These are phyloP conservation scores for Russula emetica DNA, from an alignment of 768 basidiomycete genomes.

Conservation along the genomic window DNA sequence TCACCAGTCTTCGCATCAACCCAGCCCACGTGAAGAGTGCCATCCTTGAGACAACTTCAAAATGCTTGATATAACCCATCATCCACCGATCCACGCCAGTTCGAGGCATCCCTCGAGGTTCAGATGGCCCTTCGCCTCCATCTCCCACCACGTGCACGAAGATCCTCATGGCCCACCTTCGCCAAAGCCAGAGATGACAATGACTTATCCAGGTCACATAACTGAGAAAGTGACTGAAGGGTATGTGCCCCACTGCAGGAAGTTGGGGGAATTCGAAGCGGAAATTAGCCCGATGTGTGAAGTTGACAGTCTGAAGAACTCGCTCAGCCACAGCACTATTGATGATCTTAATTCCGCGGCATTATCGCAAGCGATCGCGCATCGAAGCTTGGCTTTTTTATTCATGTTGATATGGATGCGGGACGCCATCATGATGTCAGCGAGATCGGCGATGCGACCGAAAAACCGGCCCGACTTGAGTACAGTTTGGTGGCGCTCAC, in stretches of 20 bases:
- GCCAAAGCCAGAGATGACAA: slow-evolving; percentile 94
- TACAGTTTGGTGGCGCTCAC: slow-evolving; percentile 60
- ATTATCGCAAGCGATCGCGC: slow-evolving; percentile 90
- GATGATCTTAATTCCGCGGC: slow-evolving; percentile 89
- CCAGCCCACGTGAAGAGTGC: slow-evolving; percentile 94
- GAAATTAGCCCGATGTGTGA: slow-evolving; percentile 97
- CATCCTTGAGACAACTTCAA: slow-evolving; percentile 95
- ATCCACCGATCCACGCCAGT: slow-evolving; percentile 99
- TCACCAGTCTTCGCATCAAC: slow-evolving; percentile 91
- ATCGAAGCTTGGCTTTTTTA: slow-evolving; percentile 87
- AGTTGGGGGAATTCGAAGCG: slow-evolving; percentile 88
- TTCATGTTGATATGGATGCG: slow-evolving; percentile 79
- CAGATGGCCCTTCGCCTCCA: slow-evolving; percentile 97
- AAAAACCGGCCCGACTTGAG: slow-evolving; percentile 98
- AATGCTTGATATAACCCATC: slow-evolving; percentile 98
- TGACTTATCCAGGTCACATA: slow-evolving; percentile 92
- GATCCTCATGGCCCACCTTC: slow-evolving; percentile 99
- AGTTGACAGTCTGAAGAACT: slow-evolving; percentile 84
- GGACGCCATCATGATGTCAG: slow-evolving; percentile 81
- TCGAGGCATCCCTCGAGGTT: slow-evolving; percentile 98
- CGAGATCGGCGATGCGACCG: slow-evolving; percentile 94
- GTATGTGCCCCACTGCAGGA: slow-evolving; percentile 65
- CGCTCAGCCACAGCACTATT: slow-evolving; percentile 91
- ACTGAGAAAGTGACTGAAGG: slow-evolving; percentile 66
- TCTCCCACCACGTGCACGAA: slow-evolving; percentile 98